phyloP scores from a whole-genome alignment of 2,329 filamentous ascomycete species.

The Cryphonectria carpinicola region DNA sequence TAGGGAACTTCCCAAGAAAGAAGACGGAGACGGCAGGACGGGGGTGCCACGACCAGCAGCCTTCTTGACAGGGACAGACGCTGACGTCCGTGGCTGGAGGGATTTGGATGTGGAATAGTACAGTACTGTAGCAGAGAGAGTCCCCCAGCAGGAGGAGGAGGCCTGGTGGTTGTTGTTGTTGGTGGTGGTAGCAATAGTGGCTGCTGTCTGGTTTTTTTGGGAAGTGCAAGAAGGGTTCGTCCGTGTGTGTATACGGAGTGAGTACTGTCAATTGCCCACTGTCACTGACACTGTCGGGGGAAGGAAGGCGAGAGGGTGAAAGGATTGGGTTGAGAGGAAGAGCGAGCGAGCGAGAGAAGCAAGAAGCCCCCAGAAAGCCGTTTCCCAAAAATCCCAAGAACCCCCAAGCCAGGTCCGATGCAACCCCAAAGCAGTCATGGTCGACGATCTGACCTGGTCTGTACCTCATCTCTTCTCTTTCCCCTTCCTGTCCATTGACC shows the following conservation, averaged over 20 bases:
- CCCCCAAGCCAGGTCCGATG: background rate
- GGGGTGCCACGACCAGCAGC: background rate
- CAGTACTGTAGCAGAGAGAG: background rate
- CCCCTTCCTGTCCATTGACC: background rate
- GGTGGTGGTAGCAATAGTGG: background rate
- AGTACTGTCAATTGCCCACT: background rate
- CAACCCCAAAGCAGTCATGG: background rate
- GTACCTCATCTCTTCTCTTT: background rate
- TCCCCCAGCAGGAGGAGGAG: background rate
- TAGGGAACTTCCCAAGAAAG: background rate
- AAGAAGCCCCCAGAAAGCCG: background rate
- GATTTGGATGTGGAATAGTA: background rate
- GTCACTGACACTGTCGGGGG: background rate
- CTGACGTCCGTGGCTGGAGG: conserved; percentile 3
- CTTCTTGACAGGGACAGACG: background rate
- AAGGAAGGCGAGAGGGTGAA: background rate
- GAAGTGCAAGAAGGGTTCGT: background rate
- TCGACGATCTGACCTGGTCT: conserved; percentile 3
- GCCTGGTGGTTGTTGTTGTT: background rate
- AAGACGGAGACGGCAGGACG: background rate
- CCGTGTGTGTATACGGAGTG: background rate
- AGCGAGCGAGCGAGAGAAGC: too few species aligned
- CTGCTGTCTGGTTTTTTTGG: background rate
- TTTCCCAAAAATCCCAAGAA: background rate
- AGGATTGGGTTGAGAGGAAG: background rate